These are phyloP conservation scores for Saitozyma sp. DNA, from an alignment of 768 basidiomycete species.

Conservation along the genomic window DNA sequence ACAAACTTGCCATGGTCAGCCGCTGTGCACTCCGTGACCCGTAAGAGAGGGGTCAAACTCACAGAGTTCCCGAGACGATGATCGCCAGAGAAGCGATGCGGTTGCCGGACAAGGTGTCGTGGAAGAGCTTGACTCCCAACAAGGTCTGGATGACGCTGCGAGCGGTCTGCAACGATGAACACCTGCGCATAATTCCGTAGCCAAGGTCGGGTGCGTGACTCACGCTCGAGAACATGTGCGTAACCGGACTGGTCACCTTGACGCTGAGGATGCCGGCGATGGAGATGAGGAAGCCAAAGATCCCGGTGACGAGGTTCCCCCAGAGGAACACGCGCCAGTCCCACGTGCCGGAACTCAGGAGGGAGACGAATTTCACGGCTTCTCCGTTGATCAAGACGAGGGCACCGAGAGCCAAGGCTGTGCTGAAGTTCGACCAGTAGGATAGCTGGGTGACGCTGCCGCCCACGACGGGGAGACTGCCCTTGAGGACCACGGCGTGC, in stretches of 20 bases:
- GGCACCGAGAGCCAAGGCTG: background rate
- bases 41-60: no score
- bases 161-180: slow-evolving; percentile 52
- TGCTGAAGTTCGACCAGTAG: background rate
- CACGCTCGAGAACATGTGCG: slow-evolving; percentile 71
- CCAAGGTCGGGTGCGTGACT: no score
- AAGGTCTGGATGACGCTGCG: background rate
- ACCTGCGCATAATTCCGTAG: no score
- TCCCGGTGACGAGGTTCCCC: slow-evolving; percentile 74
- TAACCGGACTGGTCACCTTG: slow-evolving; percentile 93
- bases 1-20: no score
- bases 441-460: background rate
- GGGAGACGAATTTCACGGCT: background rate
- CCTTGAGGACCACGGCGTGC: background rate
- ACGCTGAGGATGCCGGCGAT: slow-evolving; percentile 87
- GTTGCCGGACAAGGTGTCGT: background rate
- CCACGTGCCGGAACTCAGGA: background rate
- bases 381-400: background rate
- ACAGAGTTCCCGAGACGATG: background rate
- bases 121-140: background rate
- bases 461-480: background rate
- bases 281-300: slow-evolving; percentile 91
- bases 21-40: no score
- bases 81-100: background rate
- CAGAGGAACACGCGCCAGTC: background rate